Base-by-base conservation (phyloP, 2,329 filamentous ascomycete species). In the Teratosphaeria epicoccoides region DNA sequence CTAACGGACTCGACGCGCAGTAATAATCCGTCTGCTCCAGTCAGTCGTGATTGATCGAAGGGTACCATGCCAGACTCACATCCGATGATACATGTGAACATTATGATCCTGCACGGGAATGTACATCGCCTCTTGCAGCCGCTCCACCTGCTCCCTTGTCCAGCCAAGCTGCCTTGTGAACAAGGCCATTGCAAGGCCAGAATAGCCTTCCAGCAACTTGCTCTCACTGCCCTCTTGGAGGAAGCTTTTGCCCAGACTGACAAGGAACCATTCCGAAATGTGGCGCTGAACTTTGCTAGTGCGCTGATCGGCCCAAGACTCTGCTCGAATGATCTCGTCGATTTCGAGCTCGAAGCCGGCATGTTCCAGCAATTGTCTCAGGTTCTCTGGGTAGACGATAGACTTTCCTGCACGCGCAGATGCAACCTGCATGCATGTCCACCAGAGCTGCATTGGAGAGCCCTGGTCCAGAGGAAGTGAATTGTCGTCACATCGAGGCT, bases 161-260 rank as follows among this genome's bases (percentile, higher is more conserved):
- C 81, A 87, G 26, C 72, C 68, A 49, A 80, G 79, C 43, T 83
- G 74, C 52, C 83, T 78, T 44, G 80, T 83, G 63, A 96, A 77
- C 23, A 63, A 57, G 22, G 55, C 53, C 62, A 65, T 61, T 24
- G 57, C 57, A 28, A 66, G 56, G 12, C 59, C 63, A 17, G 56
- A 59, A 56, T 61, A 61, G 12, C 58, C 58, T 48, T 61, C 44
- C 17, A 46, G 22, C 9, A 28, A 14, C 23, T 46, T 28, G 25
- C 44, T 23, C 23, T 24, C 24, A 22, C 22, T 49, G 17, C 24
- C 28, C 33, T 28, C 20, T 23, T 17, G 28, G 12, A 14, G 11
- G 14, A 7, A n/a, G 12, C 26, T 28, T 17, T 40, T 20, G 20
- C 28, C 33, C 28, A 24, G 17, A 12, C 12, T 17, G 10, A 40